These are phyloP conservation scores for Citrus australasica DNA, from an alignment of 345 rosid genomes.

Conservation along the genomic window DNA sequence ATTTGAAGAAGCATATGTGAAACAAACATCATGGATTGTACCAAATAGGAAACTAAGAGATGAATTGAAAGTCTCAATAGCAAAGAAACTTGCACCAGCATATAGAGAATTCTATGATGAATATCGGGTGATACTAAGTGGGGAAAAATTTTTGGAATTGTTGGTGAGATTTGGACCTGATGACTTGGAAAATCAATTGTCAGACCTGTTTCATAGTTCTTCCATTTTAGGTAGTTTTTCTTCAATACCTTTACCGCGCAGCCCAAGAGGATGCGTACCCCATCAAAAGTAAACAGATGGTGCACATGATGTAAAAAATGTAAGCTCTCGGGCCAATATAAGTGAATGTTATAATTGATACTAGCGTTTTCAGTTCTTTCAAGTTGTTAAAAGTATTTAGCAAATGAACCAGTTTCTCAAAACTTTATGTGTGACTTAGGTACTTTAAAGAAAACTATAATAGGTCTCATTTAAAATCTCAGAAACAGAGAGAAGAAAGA, in stretches of 20 bases:
- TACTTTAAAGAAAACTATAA: background rate
- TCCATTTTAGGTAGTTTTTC: slow-evolving; percentile 23
- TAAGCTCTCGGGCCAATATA: slow-evolving; percentile 1
- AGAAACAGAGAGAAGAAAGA: background rate
- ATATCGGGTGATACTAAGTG: slow-evolving; percentile 24
- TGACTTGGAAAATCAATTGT: slow-evolving; percentile 61
- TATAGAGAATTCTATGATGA: slow-evolving; percentile 56
- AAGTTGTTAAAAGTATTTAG: background rate
- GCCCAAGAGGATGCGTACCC: slow-evolving; percentile 31
- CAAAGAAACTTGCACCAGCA: slow-evolving; percentile 48
- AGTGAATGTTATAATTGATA: background rate
- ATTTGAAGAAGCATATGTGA: slow-evolving; percentile 69
- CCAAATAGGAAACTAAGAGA: slow-evolving; percentile 60
- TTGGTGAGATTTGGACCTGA: slow-evolving; percentile 50
- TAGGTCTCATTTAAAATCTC: background rate
- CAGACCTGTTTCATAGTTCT: slow-evolving; percentile 65
- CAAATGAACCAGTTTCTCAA: too few relatives aligned
- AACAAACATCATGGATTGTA: slow-evolving; percentile 56
- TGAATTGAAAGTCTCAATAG: slow-evolving; percentile 58
- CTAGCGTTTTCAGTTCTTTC: background rate
- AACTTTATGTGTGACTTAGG: too few relatives aligned
- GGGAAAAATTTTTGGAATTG: slow-evolving; percentile 35
- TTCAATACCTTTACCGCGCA: slow-evolving; percentile 21
- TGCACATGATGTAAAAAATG: background rate
- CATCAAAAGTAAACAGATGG: slow-evolving; percentile 14